Base-by-base conservation (phyloP, 129 eudicot species). In the Helianthus annuus region DNA sequence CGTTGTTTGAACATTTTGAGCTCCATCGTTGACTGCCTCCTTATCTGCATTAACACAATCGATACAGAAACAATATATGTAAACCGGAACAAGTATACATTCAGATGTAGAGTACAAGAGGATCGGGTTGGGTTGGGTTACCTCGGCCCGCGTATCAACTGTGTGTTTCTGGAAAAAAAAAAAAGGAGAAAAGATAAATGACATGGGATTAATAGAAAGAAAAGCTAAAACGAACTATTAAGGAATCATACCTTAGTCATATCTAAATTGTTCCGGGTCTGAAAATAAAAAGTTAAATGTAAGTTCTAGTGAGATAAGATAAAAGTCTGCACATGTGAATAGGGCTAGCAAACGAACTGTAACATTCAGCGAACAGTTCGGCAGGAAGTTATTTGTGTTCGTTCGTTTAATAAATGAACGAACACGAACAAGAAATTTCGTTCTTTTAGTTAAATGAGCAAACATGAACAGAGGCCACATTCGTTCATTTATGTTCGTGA, bases 1-100 rank as follows among this genome's bases (percentile, higher is more conserved):
- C 98, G 84, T 12, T 82, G 85, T 79, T 87, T 87, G 40, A 92
- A 92, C 22, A 46, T 85, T 61, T 82, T 81, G 54, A 89, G 92
- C 85, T 92, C 98, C 9, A 32, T 48, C 6, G 95, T 85, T 6
- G 98, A 87, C 61, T 92, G 95, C 76, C 91, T 87, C 62, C 97
- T 81, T 22, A 92, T 86, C 97, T 92, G 91, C 71, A 71, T 44
- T 15, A 34, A 40, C 48, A 66, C 10, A 60, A 48, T 39, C 8
- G 46, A 10, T 14, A 8, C 15, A 24, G 13, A 77, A 42, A 65
- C 13, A 75, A 59, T n/a, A 10, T 73, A 61, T 77, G 19, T 11
- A 16, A 71, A 59, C 67, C 13, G 52, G 40, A 40, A 9, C 64
- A 61, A 45, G 32, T 34, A 24, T 53, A 44, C 4, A 57, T 57